phyloP scores from a whole-genome alignment of 257 asterid genomes.

The Jacaranda copaia region DNA sequence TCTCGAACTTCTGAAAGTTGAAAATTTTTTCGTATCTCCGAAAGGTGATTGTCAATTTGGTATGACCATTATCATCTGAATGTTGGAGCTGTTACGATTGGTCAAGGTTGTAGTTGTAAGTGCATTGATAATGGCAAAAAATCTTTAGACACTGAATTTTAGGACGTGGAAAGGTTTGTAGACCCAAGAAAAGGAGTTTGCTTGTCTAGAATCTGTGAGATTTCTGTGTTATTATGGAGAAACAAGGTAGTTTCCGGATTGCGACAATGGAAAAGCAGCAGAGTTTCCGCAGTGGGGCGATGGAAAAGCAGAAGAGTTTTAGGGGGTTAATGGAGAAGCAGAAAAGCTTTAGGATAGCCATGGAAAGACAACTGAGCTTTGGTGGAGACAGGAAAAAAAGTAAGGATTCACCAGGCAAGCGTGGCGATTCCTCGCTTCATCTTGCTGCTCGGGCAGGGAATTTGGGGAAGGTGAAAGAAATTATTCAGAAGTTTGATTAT shows the following conservation, averaged over 20 bases:
- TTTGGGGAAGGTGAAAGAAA: conserved; percentile 74
- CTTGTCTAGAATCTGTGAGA: conserved; percentile 24
- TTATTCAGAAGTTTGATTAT: conserved; percentile 65
- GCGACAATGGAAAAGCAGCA: conserved; percentile 71
- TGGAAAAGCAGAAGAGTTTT: conserved; percentile 93
- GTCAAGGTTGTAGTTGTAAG: conserved; percentile 22
- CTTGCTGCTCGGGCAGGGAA: conserved; percentile 89
- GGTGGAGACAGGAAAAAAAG: conserved; percentile 79
- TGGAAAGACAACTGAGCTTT: conserved; percentile 93
- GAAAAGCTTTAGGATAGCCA: conserved; percentile 86
- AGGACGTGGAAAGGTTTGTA: conserved; percentile 27
- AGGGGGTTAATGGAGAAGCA: conserved; percentile 95
- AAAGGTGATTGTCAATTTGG: conserved; percentile 33
- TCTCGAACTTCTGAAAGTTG: neutral
- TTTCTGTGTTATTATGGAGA: conserved; percentile 58
- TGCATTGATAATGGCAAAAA: conserved; percentile 45
- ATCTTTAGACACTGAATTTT: conserved; percentile 28
- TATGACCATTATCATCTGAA: conserved; percentile 9
- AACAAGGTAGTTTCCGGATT: conserved; percentile 59
- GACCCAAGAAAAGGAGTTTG: conserved; percentile 1
- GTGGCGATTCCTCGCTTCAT: conserved; percentile 92
- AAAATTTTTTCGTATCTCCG: conserved; percentile 4
- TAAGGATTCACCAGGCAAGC: conserved; percentile 91
- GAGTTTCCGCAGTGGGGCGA: conserved; percentile 60
- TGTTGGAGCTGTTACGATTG: neutral